Evolutionary conservation across 164 flowering plant species (phyloP), one percentile per base, ranked within the genome.

Genomic region (Annona squamosa): DNA sequence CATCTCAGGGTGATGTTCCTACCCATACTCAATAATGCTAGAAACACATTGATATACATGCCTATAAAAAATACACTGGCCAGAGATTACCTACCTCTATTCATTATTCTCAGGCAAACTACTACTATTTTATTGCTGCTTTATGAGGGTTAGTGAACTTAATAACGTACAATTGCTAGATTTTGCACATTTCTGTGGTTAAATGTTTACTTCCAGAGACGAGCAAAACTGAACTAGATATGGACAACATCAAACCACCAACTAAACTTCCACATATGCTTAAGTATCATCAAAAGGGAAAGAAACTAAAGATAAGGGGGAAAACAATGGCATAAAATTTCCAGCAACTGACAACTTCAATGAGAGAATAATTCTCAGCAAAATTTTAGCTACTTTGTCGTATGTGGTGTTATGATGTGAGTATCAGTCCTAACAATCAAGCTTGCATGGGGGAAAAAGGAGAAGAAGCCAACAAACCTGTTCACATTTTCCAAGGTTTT

Each of bases 401-500:
- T 52, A 26, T 52, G 59, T 16, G 3, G 59, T 16, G 13, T 52
- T 52, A 52, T 5, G 59, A 52, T 52, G 67, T 19, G 13, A 64
- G 19, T 41, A 64, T 64, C 67, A 13, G 19, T 19, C 67, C 67
- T 18, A 64, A 19, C 26, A 19, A 26, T 37, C 59, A 63, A 63
- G 17, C 37, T 10, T 17, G 18, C 19, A 63, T 3, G 37, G 65
- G 65, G 65, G 65, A 63, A 63, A n/a, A 63, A 37, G 37, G 6
- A 18, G 65, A n/a, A 48, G 17, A 67, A 56, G 65, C 42, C 48
- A 46, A 74, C 87, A 19, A 17, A 93, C 99, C 90, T 88, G 93
- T 80, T 96, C 99, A 78, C 99, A 96, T 81, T 82, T 90, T 70
- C 98, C 99, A 73, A 96, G 82, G 72, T 88, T 93, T 74, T 86